Evolutionary conservation across 2,329 filamentous ascomycete genomes (phyloP), one percentile per base, ranked within the genome.

Genomic region (Davidsoniella eucalypti): DNA sequence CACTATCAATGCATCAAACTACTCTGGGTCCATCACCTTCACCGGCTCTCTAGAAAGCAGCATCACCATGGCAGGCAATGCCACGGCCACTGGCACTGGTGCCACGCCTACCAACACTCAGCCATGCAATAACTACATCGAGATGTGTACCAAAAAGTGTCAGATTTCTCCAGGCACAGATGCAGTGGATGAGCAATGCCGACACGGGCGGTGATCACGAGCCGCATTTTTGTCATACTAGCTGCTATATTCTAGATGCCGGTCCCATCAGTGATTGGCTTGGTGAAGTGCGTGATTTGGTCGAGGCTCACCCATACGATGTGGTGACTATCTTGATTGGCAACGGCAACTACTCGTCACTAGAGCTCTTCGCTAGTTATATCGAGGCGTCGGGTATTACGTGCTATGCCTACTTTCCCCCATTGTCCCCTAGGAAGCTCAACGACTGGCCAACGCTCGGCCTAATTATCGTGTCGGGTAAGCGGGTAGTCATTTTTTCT

Each of bases 271-370:
- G 81, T 49, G 68, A 75, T 41, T 92, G 86, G 67, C 76, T 95
- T 33, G 68, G 68, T 5, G 71, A 69, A 0, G 82, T 94, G 10
- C 71, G 70, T 36, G 62, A 68, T 41, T 95, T 87, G 88, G 77
- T 95, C 2, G 71, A 73, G 5, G 58, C 61, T 0, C 79, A 95
- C 57, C 87, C 87, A 0, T 90, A 86, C 65, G 88, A 95, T 56
- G 84, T 95, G 1, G 76, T 95, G 23, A 88, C 86, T 1, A 80
- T 95, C 55, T 70, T 95, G 16, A 79, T 95, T 47, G 87, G 81
- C 52, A 95, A 95, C 63, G 80, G 76, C 58, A 84, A 87, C 65
- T 84, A 82, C 61, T 78, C 80, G 16, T 55, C 63, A 4, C 68
- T 73, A 1, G 66, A 69, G 4, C 69, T 82, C 1, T 94, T 85